phyloP scores from a whole-genome alignment of 2,329 filamentous ascomycete genomes.

The Colletotrichum sp. region DNA sequence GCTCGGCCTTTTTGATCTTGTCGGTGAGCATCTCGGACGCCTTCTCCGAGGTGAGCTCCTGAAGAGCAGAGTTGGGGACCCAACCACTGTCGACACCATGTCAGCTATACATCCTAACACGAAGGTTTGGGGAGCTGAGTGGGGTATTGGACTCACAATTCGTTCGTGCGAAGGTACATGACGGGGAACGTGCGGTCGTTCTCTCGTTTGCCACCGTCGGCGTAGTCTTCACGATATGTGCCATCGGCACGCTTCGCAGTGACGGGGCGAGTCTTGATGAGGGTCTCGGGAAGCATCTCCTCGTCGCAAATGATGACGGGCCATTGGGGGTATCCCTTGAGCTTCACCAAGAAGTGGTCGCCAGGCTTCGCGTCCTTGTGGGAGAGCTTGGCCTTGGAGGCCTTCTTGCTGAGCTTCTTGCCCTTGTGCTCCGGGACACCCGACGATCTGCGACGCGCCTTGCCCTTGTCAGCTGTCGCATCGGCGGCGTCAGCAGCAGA shows the following conservation, averaged over 20 bases:
- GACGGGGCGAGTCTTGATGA: slow-evolving; percentile 81
- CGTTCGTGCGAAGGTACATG: slow-evolving; percentile 94
- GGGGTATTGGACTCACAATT: slow-evolving; percentile 76
- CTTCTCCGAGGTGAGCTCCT: slow-evolving; percentile 75
- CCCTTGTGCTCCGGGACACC: slow-evolving; percentile 69
- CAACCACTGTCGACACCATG: slow-evolving; percentile 69
- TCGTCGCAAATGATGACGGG: slow-evolving; percentile 94
- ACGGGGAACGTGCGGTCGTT: slow-evolving; percentile 89
- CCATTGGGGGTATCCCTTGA: slow-evolving; percentile 96
- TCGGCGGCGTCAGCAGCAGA: slow-evolving; percentile 35
- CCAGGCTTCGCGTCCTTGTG: slow-evolving; percentile 86
- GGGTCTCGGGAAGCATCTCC: slow-evolving; percentile 83
- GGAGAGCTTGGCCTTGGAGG: slow-evolving; percentile 73
- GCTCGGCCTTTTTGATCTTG: slow-evolving; percentile 76
- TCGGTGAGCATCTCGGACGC: slow-evolving; percentile 72
- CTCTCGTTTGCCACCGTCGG: slow-evolving; percentile 84
- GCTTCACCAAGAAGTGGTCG: slow-evolving; percentile 88
- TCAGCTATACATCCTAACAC: background rate
- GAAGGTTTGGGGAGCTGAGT: background rate
- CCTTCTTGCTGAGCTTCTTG: slow-evolving; percentile 88
- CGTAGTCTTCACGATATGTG: slow-evolving; percentile 84
- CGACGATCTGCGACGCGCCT: slow-evolving; percentile 75
- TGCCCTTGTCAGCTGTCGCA: slow-evolving; percentile 43
- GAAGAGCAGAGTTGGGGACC: slow-evolving; percentile 85
- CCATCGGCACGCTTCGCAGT: slow-evolving; percentile 84